A percentile compares a stretch with the other conserved stretches of the same genome.
Evolutionary conservation across 2,329 filamentous ascomycete genomes (phyloP).

Genomic region (Nothophaeocryptopus gaeumannii): DNA sequence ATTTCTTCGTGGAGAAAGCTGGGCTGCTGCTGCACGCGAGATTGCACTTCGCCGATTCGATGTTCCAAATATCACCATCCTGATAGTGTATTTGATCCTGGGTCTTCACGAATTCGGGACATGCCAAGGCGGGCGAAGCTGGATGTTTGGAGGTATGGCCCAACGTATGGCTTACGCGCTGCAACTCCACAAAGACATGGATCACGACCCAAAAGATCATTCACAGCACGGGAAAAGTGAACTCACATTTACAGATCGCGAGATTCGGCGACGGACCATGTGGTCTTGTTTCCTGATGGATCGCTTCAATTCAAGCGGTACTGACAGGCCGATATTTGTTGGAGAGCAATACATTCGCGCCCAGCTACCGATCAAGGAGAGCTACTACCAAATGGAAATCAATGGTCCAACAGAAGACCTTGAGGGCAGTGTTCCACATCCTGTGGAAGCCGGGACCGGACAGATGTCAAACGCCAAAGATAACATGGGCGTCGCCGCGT

Average conservation of each 20-base stretch:
- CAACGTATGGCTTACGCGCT: slow-evolving; percentile 96
- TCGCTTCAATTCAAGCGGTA: slow-evolving; percentile 92
- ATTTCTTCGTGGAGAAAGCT: slow-evolving; percentile 85
- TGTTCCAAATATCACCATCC: slow-evolving; percentile 90
- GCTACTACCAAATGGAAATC: slow-evolving; percentile 86
- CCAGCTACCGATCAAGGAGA: slow-evolving; percentile 86
- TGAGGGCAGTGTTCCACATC: slow-evolving; percentile 65
- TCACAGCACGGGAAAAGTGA: slow-evolving; percentile 26
- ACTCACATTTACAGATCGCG: slow-evolving; percentile 80
- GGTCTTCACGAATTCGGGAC: slow-evolving; percentile 95
- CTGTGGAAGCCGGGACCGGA: slow-evolving; percentile 61
- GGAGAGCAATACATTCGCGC: slow-evolving; percentile 86
- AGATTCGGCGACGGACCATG: slow-evolving; percentile 91
- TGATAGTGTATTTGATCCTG: slow-evolving; percentile 84
- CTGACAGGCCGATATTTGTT: slow-evolving; percentile 86
- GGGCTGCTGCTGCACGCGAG: slow-evolving; percentile 81
- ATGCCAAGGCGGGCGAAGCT: slow-evolving; percentile 91
- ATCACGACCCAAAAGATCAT: slow-evolving; percentile 55
- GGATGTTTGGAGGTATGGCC: slow-evolving; percentile 92
- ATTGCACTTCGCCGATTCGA: slow-evolving; percentile 88
- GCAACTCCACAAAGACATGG: slow-evolving; percentile 87
- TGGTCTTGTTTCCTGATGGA: slow-evolving; percentile 99
- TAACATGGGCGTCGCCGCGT: slow-evolving; percentile 93
- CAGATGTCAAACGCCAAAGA: slow-evolving; percentile 65
- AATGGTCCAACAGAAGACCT: slow-evolving; percentile 82